phyloP scores from a whole-genome alignment of 176 grass and related monocot species.

The Cymbopogon citratus region DNA sequence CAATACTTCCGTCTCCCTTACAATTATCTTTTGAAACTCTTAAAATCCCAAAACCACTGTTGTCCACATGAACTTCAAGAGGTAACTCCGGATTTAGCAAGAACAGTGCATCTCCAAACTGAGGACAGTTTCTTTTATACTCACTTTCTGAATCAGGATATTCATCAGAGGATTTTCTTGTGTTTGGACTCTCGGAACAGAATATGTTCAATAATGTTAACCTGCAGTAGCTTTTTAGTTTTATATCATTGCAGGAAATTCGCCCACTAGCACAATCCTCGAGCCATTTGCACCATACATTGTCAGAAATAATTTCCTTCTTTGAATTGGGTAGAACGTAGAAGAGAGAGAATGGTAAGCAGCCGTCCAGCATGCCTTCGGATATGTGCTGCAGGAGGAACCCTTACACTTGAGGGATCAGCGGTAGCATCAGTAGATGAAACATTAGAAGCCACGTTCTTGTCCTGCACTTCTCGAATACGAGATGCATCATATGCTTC shows the following conservation, averaged over 20 bases:
- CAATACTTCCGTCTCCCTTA: constrained; percentile 26
- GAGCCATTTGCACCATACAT: constrained; percentile 88
- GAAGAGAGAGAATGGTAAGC: constrained; percentile 82
- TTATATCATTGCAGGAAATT: constrained; percentile 71
- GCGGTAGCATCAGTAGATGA: constrained; percentile 42
- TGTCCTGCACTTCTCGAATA: constrained; percentile 58
- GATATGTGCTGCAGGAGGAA: constrained; percentile 89
- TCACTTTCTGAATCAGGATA: constrained; percentile 40
- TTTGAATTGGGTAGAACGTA: constrained; percentile 68
- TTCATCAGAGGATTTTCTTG: constrained; percentile 29
- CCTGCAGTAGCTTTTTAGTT: constrained; percentile 81
- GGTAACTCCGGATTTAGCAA: constrained; percentile 80
- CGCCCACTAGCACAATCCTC: constrained; percentile 74
- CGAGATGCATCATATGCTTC: constrained; percentile 93
- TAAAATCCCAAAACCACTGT: constrained; percentile 35
- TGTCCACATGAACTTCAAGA: constrained; percentile 52
- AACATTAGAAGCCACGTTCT: constrained; percentile 34
- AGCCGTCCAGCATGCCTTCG: constrained; percentile 82
- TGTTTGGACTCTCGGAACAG: constrained; percentile 40
- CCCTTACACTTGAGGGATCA: constrained; percentile 70
- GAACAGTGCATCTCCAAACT: constrained; percentile 84
- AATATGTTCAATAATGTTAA: constrained; percentile 70
- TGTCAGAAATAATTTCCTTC: constrained; percentile 68
- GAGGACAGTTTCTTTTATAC: constrained; percentile 56
- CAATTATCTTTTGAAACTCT: constrained; percentile 29